A percentile compares a stretch with the other conserved stretches of the same genome.
Conservation (phyloP, 441 rosid genomes). For the Gossypium schwendimanii region DNA sequence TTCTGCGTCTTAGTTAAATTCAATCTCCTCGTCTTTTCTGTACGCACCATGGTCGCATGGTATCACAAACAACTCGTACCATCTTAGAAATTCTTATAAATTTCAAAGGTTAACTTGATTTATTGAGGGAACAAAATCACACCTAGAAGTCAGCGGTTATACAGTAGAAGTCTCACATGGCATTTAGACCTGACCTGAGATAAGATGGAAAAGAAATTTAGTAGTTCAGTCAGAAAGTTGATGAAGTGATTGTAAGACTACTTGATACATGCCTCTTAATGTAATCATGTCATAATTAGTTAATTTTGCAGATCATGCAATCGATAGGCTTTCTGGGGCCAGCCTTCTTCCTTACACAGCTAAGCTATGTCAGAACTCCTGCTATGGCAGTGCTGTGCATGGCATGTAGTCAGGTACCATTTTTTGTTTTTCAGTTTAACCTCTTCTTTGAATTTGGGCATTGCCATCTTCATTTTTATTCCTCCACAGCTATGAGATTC, state of each 20-base stretch:
- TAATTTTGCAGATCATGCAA: conserved; percentile 81
- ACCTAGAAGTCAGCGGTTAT: not conserved
- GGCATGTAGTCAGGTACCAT: conserved; percentile 96
- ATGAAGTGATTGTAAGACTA: not conserved
- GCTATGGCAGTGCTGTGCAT: conserved; percentile 95
- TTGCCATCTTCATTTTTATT: not conserved
- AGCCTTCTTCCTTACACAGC: conserved; percentile 85
- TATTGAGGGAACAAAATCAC: not conserved
- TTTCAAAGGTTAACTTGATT: not conserved
- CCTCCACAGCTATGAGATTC: not conserved
- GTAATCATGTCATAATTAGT: conserved; percentile 15
- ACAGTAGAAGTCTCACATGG: not conserved
- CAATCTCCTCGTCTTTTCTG: not conserved
- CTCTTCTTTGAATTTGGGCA: not conserved
- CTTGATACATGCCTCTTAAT: not conserved
- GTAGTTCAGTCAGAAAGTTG: not conserved
- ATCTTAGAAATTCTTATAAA: not conserved
- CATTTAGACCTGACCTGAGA: not conserved
- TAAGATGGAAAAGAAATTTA: not conserved
- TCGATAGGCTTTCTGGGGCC: conserved; percentile 94
- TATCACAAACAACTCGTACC: not conserved
- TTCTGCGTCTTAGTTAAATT: not conserved
- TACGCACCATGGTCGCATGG: not conserved
- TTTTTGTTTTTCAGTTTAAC: conserved; percentile 14
- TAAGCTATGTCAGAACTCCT: conserved; percentile 81